phyloP scores from a whole-genome alignment of 2,329 filamentous ascomycete species.

The Blastomyces gilchristii region DNA sequence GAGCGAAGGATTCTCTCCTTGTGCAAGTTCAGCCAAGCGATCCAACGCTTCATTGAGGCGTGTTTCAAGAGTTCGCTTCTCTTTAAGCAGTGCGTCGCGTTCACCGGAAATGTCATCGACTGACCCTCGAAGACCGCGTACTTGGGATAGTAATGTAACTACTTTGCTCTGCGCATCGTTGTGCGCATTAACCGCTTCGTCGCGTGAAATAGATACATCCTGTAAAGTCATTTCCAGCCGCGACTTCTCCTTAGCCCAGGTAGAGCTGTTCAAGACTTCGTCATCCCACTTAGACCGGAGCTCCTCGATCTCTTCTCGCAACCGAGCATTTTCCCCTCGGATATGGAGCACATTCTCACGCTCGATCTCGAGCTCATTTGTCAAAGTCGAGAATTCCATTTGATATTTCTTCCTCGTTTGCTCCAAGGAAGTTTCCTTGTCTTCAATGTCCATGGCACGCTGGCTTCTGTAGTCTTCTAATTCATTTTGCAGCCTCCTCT shows the following conservation, averaged over 20 bases:
- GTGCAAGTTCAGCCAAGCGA: slow-evolving; percentile 76
- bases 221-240: slow-evolving; percentile 81
- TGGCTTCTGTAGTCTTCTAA: slow-evolving; percentile 95
- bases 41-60: slow-evolving; percentile 79
- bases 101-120: slow-evolving; percentile 81
- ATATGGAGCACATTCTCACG: slow-evolving; percentile 81
- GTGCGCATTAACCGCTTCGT: slow-evolving; percentile 86
- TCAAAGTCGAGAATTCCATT: slow-evolving; percentile 76
- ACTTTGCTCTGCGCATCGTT: slow-evolving; percentile 93
- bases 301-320: slow-evolving; percentile 94
- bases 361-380: slow-evolving; percentile 85
- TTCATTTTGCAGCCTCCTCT: slow-evolving; percentile 91
- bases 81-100: slow-evolving; percentile 70
- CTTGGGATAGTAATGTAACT: slow-evolving; percentile 79
- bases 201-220: slow-evolving; percentile 79
- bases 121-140: slow-evolving; percentile 68
- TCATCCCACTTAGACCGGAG: slow-evolving; percentile 96
- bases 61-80: slow-evolving; percentile 81
- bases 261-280: slow-evolving; percentile 92
- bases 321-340: slow-evolving; percentile 69
- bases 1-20: slow-evolving; percentile 75
- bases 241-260: slow-evolving; percentile 96
- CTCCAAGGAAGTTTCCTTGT: slow-evolving; percentile 92
- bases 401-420: slow-evolving; percentile 98
- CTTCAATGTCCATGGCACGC: slow-evolving; percentile 89